Evolutionary conservation across 108 stramenopile genomes (phyloP).

Genomic region (Cylindrotheca closterium): DNA sequence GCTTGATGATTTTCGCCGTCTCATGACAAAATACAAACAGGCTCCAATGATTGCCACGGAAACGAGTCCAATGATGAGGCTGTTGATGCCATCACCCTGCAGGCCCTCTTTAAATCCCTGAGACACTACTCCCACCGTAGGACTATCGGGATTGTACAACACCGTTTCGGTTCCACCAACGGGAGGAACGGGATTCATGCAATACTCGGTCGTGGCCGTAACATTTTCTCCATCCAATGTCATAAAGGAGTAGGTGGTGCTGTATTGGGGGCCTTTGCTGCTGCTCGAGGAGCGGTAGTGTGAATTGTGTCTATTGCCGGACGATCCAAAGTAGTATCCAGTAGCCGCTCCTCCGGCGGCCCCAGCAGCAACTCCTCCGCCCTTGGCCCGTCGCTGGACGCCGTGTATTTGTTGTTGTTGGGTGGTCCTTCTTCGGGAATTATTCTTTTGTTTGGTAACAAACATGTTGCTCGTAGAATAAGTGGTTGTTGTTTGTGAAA

Average conservation of each 20-base stretch:
- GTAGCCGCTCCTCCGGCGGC: too few relatives aligned
- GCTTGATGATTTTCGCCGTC: neutral
- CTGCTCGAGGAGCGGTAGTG: too few relatives aligned
- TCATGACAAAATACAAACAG: neutral
- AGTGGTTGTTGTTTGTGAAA: too few relatives aligned
- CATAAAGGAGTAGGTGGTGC: neutral
- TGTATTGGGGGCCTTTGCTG: neutral
- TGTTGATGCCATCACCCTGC: neutral
- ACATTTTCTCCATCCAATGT: neutral
- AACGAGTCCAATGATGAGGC: neutral
- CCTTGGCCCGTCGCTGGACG: too few relatives aligned
- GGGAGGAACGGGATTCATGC: neutral
- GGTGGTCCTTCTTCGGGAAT: too few relatives aligned
- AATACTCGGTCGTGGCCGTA: neutral
- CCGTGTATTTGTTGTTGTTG: too few relatives aligned
- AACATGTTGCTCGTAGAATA: too few relatives aligned
- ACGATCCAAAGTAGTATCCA: too few relatives aligned
- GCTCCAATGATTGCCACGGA: neutral
- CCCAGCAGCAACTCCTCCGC: too few relatives aligned
- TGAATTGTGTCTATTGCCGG: too few relatives aligned
- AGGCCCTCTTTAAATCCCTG: too few relatives aligned
- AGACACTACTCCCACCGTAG: neutral
- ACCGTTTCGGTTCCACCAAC: neutral
- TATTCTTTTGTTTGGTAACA: too few relatives aligned
- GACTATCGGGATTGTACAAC: neutral